Conservation (phyloP, 2,329 filamentous ascomycete species). For the Xylariaceae sp. region DNA sequence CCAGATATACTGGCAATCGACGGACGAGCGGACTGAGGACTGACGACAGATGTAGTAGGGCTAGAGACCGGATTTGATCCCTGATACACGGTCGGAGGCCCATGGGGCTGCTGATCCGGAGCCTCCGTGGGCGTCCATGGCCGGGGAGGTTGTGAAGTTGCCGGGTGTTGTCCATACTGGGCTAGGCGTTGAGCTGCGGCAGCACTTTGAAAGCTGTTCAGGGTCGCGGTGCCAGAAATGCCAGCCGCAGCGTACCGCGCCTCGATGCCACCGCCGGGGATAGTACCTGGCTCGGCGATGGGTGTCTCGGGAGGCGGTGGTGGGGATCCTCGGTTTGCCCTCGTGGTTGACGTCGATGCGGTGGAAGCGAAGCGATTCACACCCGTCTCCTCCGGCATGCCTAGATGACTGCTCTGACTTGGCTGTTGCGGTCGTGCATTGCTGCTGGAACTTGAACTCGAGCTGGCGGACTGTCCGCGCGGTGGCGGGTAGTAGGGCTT, state of each 20-base stretch:
- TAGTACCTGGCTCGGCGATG: slow-evolving; percentile 63
- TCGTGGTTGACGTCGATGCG: slow-evolving; percentile 87
- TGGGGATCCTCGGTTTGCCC: slow-evolving; percentile 85
- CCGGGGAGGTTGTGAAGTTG: slow-evolving; percentile 47
- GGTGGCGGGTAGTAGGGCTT: slow-evolving; percentile 59
- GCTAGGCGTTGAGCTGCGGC: slow-evolving; percentile 76
- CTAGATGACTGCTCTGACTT: slow-evolving; percentile 32
- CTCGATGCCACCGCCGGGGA: slow-evolving; percentile 79
- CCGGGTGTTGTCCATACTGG: slow-evolving; percentile 61
- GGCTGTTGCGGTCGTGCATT: slow-evolving; percentile 30
- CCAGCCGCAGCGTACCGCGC: slow-evolving; percentile 86
- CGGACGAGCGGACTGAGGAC: slow-evolving; percentile 38
- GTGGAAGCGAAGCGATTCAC: slow-evolving; percentile 69
- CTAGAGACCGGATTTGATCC: slow-evolving; percentile 66
- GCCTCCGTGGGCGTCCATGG: slow-evolving; percentile 95
- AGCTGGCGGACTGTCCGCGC: slow-evolving; percentile 32
- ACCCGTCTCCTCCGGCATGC: slow-evolving; percentile 41
- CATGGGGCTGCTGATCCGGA: slow-evolving; percentile 79
- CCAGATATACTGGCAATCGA: slow-evolving; percentile 29
- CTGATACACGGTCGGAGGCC: slow-evolving; percentile 87
- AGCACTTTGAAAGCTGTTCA: slow-evolving; percentile 74
- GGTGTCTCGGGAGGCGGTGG: slow-evolving; percentile 94
- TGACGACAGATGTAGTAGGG: slow-evolving; percentile 43
- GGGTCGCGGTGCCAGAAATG: slow-evolving; percentile 77
- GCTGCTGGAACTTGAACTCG: slow-evolving; percentile 31